Percentiles rank a stretch among this genome's conserved stretches.
phyloP scores from a whole-genome alignment of 129 eudicot species.

The Ambrosia artemisiifolia region DNA sequence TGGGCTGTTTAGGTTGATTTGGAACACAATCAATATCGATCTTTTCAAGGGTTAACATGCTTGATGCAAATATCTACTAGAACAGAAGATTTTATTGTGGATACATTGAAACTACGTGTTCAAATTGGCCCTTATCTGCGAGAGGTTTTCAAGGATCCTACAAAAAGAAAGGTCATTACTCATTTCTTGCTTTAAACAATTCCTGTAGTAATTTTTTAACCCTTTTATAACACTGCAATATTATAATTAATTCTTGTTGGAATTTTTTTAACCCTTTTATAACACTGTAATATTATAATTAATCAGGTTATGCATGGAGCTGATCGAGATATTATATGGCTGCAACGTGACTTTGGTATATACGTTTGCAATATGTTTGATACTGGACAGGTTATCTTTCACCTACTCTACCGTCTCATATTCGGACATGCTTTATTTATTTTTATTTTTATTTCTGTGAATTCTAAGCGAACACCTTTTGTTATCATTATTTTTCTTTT shows the following conservation, averaged over 20 bases:
- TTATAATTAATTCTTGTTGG: neutral
- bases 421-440: neutral
- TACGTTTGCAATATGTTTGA: conserved; percentile 77
- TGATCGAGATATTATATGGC: conserved; percentile 86
- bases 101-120: conserved; percentile 77
- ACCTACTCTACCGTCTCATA: neutral
- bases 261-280: neutral
- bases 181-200: neutral
- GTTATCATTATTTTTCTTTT: neutral
- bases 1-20: conserved; percentile 70
- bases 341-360: conserved; percentile 90
- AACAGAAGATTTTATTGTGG: conserved; percentile 86
- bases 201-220: neutral
- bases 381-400: conserved; percentile 79
- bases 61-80: conserved; percentile 98
- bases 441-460: neutral
- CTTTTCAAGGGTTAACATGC: conserved; percentile 98
- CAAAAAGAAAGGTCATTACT: conserved; percentile 71
- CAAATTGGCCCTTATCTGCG: conserved; percentile 86
- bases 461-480: neutral
- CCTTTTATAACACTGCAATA: too few relatives aligned
- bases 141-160: conserved; percentile 82
- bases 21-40: conserved; percentile 94
- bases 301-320: conserved; percentile 96
- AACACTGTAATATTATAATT: neutral